Conservation (phyloP, 208 protist species). For the Herpetomonas tarakana region DNA sequence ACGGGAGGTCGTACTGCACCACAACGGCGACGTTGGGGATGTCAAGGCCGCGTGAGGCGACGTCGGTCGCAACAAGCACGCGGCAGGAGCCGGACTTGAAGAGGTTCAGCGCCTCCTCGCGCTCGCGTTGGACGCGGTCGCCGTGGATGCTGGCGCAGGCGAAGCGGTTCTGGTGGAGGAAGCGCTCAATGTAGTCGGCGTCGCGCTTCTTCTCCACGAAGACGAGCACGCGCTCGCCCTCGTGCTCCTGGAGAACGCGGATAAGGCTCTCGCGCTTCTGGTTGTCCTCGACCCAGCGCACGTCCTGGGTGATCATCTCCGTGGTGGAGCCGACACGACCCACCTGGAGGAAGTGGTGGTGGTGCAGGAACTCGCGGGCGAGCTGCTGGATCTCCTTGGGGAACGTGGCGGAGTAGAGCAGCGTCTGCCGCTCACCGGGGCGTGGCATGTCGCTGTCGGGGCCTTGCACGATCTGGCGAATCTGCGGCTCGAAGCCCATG, state of each 20-base stretch:
- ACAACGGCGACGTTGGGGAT: conserved; percentile 97
- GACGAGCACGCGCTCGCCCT: conserved; percentile 82
- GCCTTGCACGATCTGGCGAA: conserved; percentile 97
- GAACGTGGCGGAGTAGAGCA: conserved; percentile 99
- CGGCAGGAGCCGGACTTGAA: conserved; percentile 89
- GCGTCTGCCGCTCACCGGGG: conserved; percentile 97
- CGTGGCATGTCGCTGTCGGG: conserved; percentile 93
- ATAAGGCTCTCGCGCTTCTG: conserved; percentile 82
- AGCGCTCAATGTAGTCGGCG: conserved; percentile 94
- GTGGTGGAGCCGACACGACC: conserved; percentile 98
- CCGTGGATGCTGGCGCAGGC: conserved; percentile 96
- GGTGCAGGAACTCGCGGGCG: conserved; percentile 96
- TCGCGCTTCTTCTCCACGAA: conserved; percentile 99
- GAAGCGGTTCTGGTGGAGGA: conserved; percentile 85
- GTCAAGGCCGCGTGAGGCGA: conserved; percentile 97
- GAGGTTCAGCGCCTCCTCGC: conserved; percentile 83
- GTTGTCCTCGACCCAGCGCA: conserved; percentile 89
- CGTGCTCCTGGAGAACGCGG: conserved; percentile 60
- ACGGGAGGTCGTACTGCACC: conserved; percentile 98
- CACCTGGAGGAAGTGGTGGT: conserved; percentile 97
- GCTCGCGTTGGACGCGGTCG: conserved; percentile 93
- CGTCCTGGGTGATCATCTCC: conserved; percentile 95
- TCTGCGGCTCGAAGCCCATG: conserved; percentile 99
- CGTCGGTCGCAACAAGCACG: conserved; percentile 98
- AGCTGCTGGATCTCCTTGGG: conserved; percentile 98